Conservation (phyloP, 2,329 filamentous ascomycete genomes). For the Claviceps monticola region DNA sequence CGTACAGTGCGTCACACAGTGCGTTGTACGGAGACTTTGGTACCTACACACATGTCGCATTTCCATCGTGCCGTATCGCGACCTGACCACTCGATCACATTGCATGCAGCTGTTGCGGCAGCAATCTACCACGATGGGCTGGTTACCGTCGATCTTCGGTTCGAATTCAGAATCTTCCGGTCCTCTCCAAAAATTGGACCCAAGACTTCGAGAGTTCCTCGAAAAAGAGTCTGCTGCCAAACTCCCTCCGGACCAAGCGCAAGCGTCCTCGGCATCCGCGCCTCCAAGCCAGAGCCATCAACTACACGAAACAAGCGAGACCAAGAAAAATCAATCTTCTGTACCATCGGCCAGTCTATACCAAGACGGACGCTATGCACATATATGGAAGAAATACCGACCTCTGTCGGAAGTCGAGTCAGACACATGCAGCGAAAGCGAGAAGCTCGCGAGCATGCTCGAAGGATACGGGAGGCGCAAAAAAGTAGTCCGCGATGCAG, state of each 20-base stretch:
- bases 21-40: background rate
- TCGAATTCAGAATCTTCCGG: constrained; percentile 31
- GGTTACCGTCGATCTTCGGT: constrained; percentile 40
- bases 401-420: constrained; percentile 57
- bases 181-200: constrained; percentile 63
- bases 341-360: constrained; percentile 40
- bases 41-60: no score
- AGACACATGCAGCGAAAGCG: constrained; percentile 58
- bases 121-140: constrained; percentile 34
- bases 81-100: background rate
- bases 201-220: constrained; percentile 71
- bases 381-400: constrained; percentile 87
- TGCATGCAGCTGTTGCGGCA: background rate
- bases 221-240: constrained; percentile 68
- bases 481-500: constrained; percentile 61
- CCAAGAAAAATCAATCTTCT: constrained; percentile 8
- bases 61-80: no score
- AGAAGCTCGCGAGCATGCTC: constrained; percentile 67
- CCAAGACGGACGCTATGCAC: constrained; percentile 53
- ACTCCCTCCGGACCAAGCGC: constrained; percentile 30
- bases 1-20: background rate
- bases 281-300: constrained; percentile 5
- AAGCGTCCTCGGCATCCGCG: constrained; percentile 7
- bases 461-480: constrained; percentile 76
- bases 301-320: constrained; percentile 9